Evolutionary conservation across 2,329 filamentous ascomycete genomes (phyloP).

Genomic region (Cordyceps pruinosa): DNA sequence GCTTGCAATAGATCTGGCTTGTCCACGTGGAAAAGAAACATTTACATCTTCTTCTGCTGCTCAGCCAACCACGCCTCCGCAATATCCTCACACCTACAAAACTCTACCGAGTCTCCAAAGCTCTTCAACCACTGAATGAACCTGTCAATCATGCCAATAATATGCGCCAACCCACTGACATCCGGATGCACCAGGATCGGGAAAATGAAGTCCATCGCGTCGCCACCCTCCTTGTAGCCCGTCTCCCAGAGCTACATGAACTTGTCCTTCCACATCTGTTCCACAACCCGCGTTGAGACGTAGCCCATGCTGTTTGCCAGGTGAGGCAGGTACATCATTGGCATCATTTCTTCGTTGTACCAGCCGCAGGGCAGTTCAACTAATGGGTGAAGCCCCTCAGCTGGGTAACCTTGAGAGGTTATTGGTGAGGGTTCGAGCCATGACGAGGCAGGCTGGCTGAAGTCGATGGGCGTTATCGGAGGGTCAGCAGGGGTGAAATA

Average conservation of each 20-base stretch:
- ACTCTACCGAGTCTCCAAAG: neutral
- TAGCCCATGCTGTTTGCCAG: neutral
- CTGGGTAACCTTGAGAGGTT: neutral
- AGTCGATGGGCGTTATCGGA: neutral
- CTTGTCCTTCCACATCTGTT: neutral
- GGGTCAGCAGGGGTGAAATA: neutral
- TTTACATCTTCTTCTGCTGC: neutral
- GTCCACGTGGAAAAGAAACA: neutral
- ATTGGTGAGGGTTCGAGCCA: neutral
- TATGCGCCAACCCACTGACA: neutral
- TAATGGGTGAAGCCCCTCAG: neutral
- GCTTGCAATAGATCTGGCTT: neutral
- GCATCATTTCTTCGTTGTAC: neutral
- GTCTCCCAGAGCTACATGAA: neutral
- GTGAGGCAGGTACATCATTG: neutral
- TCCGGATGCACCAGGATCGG: neutral
- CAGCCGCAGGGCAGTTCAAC: neutral
- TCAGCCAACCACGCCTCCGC: neutral
- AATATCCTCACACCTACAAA: neutral
- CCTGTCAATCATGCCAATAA: neutral
- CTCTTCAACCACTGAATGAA: neutral
- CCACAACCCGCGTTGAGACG: neutral
- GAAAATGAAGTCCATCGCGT: neutral
- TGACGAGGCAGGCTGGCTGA: neutral
- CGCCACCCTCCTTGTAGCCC: neutral